Evolutionary conservation across 169 alveolate species (phyloP).

Genomic region (Cyclospora cayetanensis): DNA sequence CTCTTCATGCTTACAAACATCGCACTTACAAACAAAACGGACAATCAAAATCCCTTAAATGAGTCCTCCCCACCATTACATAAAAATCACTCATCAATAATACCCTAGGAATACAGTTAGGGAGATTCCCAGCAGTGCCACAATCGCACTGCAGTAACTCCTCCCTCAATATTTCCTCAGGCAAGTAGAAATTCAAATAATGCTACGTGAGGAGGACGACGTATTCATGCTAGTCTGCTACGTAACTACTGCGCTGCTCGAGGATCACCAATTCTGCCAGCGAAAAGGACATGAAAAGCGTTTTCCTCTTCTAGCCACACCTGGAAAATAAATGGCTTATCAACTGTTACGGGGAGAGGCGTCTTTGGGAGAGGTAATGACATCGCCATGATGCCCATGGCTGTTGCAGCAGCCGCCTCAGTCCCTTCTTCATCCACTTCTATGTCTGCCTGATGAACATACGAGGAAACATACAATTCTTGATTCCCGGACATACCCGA

Average conservation of each 20-base stretch:
- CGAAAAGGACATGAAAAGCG: neutral
- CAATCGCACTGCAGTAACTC: too few species aligned
- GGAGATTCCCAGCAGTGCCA: too few species aligned
- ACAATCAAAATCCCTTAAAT: too few species aligned
- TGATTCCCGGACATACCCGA: slow-evolving; percentile 16
- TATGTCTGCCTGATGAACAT: slow-evolving; percentile 60
- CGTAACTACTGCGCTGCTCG: slow-evolving; percentile 7
- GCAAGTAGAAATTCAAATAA: too few species aligned
- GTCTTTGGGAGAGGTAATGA: neutral
- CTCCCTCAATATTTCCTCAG: too few species aligned
- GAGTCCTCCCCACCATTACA: too few species aligned
- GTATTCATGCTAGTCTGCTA: too few species aligned
- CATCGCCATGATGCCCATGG: slow-evolving; percentile 16
- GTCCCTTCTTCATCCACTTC: slow-evolving; percentile 62
- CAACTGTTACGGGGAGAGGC: neutral
- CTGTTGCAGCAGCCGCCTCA: slow-evolving; percentile 65
- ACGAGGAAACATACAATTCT: slow-evolving; percentile 38
- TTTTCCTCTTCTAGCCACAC: neutral
- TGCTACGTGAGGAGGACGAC: too few species aligned
- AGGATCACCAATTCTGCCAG: neutral
- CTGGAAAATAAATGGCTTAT: slow-evolving; percentile 10
- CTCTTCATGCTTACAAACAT: too few species aligned
- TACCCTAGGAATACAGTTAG: too few species aligned
- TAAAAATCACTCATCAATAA: too few species aligned
- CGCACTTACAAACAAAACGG: too few species aligned